Evolutionary conservation across 495 filamentous ascomycete species (phyloP).

Genomic region (Penicillium psychrofluorescens): DNA sequence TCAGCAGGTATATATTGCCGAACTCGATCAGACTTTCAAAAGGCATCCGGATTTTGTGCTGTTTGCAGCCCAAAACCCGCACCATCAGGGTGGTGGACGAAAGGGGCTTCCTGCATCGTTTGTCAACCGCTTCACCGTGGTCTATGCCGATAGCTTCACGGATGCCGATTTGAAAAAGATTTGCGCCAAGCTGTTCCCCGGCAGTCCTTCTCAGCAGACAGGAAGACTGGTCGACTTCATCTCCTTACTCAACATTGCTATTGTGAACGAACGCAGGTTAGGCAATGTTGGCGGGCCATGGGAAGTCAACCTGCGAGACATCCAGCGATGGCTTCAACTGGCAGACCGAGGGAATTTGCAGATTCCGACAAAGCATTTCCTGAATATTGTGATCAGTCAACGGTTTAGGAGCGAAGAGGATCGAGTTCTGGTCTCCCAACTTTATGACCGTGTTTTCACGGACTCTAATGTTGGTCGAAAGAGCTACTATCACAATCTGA

Average conservation of each 20-base stretch:
- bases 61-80: constrained; percentile 96
- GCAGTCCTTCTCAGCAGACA: constrained; percentile 46
- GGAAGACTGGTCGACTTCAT: constrained; percentile 70
- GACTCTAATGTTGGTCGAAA: constrained; percentile 24
- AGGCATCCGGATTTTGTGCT: constrained; percentile 82
- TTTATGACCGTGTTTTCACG: constrained; percentile 54
- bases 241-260: constrained; percentile 62
- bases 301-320: constrained; percentile 96
- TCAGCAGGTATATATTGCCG: constrained; percentile 90
- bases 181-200: constrained; percentile 66
- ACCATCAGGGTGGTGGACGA: constrained; percentile 91
- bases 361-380: constrained; percentile 59
- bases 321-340: constrained; percentile 79
- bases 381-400: constrained; percentile 78
- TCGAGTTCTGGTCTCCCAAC: constrained; percentile 48
- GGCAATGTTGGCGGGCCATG: constrained; percentile 82
- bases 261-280: constrained; percentile 57
- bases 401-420: constrained; percentile 73
- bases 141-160: constrained; percentile 85
- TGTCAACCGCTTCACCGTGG: constrained; percentile 95
- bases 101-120: constrained; percentile 96
- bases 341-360: constrained; percentile 41
- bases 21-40: constrained; percentile 87
- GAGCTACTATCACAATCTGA: constrained; percentile 58
- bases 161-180: constrained; percentile 76